Base-by-base conservation (phyloP, 169 alveolate species). In the Plasmodium cynomolgi region DNA sequence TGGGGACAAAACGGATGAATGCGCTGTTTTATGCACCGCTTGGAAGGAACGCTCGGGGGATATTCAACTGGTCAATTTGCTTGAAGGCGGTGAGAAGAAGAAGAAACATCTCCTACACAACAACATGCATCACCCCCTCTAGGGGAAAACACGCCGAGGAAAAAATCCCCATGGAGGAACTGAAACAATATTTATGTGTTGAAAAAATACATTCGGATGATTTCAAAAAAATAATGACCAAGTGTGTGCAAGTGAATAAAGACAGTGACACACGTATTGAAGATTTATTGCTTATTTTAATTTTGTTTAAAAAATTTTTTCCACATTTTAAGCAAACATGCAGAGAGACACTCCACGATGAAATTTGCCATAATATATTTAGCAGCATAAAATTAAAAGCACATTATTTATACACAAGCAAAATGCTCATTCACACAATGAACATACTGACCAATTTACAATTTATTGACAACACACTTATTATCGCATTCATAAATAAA, bases 331-430 rank as follows among this genome's bases (percentile, higher is more conserved):
- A 56, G 31, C 37, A 77, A 33, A n/a, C 39, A 5, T 86, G 26
- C 33, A 20, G 54, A 20, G 41, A 50, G 17, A 44, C 41, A 39
- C 81, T 23, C 29, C 39, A 79, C 17, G 7, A 23, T 50, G 73
- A 86, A 33, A 41, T 86, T 26, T 75, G 73, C 31, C 23, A 17
- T 20, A 50, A 75, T 13, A 26, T 86, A 33, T 31, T 74, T 13
- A 54, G 17, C 71, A 54, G 71, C 8, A 44, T 86, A 77, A 86
- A 86, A 77, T 77, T 86, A 33, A 86, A 86, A 77, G 31, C 81
- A 75, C 93, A 86, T 50, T 86, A 86, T 77, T 79, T 86, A 56
- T 86, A 86, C 68, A 86, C 93, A n/a, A 75, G 93, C 31, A 86
- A 86, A 77, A 86, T 86, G 93, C 33, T 86, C 44, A 86, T 86